phyloP scores from a whole-genome alignment of 768 basidiomycete genomes.

The Pleurotus tuoliensis region DNA sequence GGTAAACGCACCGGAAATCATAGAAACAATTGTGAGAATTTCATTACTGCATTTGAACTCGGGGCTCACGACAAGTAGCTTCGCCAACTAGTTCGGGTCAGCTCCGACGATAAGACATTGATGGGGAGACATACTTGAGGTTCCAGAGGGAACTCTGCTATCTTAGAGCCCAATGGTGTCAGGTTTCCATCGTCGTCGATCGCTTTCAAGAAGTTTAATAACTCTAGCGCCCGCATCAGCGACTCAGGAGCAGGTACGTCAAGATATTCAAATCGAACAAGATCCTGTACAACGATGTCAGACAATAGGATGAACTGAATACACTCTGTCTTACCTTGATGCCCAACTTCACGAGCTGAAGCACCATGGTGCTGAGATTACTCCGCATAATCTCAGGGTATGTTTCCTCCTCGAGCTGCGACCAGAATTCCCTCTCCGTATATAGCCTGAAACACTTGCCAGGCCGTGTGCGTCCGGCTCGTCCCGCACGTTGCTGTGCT shows the following conservation, averaged over 20 bases:
- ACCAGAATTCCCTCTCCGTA: slow-evolving; percentile 94
- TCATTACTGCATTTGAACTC: slow-evolving; percentile 96
- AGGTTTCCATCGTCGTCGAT: slow-evolving; percentile 91
- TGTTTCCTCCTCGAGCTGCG: slow-evolving; percentile 93
- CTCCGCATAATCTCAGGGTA: slow-evolving; percentile 92
- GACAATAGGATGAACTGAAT: not conserved
- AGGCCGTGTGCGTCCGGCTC: slow-evolving; percentile 91
- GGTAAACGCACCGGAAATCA: slow-evolving; percentile 74
- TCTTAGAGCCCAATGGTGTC: slow-evolving; percentile 78
- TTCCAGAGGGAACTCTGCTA: slow-evolving; percentile 99
- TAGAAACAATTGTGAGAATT: slow-evolving; percentile 88
- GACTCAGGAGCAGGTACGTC: slow-evolving; percentile 94
- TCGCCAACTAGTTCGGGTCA: slow-evolving; percentile 57
- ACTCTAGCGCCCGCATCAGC: slow-evolving; percentile 91
- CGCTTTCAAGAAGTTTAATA: slow-evolving; percentile 87
- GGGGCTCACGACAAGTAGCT: slow-evolving; percentile 88
- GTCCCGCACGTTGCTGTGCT: slow-evolving; percentile 92
- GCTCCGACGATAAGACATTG: not conserved
- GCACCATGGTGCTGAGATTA: slow-evolving; percentile 87
- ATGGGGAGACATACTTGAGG: slow-evolving; percentile 62
- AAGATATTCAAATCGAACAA: slow-evolving; percentile 82
- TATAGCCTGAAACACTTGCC: slow-evolving; percentile 97
- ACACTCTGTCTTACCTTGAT: slow-evolving; percentile 53
- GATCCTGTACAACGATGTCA: slow-evolving; percentile 45
- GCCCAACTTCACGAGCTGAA: slow-evolving; percentile 93